These are phyloP conservation scores for Aspergillus udagawae DNA, from an alignment of 2,329 filamentous ascomycete genomes.

Conservation along the genomic window DNA sequence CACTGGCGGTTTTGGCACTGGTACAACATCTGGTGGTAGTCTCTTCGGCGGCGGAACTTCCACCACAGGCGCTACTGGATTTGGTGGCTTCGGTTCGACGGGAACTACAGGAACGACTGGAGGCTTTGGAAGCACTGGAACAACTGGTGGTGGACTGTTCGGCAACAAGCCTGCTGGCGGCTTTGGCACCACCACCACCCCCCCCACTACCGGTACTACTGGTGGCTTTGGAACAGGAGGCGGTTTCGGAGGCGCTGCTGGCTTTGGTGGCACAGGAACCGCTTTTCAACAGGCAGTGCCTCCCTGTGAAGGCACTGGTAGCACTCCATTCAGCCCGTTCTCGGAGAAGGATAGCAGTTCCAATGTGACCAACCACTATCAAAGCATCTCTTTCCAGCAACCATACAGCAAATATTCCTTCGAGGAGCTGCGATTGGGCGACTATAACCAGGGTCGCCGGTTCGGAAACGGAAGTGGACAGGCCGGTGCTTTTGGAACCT, in stretches of 20 bases:
- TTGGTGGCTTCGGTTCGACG: slow-evolving; percentile 20
- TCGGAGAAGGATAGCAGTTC: slow-evolving; percentile 43
- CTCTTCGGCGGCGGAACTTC: slow-evolving; percentile 24
- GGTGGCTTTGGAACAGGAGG: slow-evolving; percentile 27
- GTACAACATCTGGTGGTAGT: slow-evolving; percentile 23
- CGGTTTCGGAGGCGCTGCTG: slow-evolving; percentile 24
- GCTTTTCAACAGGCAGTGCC: slow-evolving; percentile 39
- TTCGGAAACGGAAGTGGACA: slow-evolving; percentile 80
- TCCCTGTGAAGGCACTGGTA: slow-evolving; percentile 43
- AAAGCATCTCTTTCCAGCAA: slow-evolving; percentile 47
- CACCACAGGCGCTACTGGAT: slow-evolving; percentile 20
- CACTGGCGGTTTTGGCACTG: slow-evolving; percentile 28
- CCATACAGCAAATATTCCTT: slow-evolving; percentile 76
- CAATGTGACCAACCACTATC: slow-evolving; percentile 42
- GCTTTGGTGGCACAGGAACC: slow-evolving; percentile 38
- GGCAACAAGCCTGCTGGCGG: slow-evolving; percentile 14
- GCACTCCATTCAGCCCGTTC: slow-evolving; percentile 42
- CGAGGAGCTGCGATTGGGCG: slow-evolving; percentile 74
- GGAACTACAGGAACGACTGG: slow-evolving; percentile 26
- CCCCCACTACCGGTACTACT: slow-evolving; percentile 6
- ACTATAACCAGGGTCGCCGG: slow-evolving; percentile 82
- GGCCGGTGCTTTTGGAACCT: slow-evolving; percentile 74
- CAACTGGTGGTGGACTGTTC: slow-evolving; percentile 13
- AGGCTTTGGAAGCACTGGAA: slow-evolving; percentile 22
- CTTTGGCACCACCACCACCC: slow-evolving; percentile 12